Evolutionary conservation across 2,329 filamentous ascomycete genomes (phyloP).

Genomic region (Metarhizium robertsii): DNA sequence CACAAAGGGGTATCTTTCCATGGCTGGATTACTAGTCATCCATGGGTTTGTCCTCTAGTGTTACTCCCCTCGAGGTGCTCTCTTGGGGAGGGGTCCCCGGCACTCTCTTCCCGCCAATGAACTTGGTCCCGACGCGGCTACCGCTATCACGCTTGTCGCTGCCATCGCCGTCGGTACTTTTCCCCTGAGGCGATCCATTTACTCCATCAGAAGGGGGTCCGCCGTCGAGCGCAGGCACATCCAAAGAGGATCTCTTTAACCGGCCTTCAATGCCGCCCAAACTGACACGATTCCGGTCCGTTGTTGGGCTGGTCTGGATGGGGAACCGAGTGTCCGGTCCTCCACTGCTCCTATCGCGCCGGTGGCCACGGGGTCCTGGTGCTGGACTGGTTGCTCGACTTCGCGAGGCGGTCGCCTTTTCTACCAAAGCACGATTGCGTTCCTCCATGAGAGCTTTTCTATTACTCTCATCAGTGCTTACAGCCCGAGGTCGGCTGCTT

Average conservation of each 20-base stretch:
- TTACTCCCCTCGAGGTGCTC: constrained; percentile 31
- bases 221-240: constrained; percentile 59
- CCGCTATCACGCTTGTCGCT: constrained; percentile 56
- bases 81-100: constrained; percentile 22
- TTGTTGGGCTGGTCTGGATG: constrained; percentile 58
- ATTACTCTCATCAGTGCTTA: constrained; percentile 93
- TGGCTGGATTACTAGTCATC: constrained; percentile 29
- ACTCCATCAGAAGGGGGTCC: constrained; percentile 29
- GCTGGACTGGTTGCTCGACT: constrained; percentile 68
- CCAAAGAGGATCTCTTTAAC: constrained; percentile 60
- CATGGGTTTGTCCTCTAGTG: constrained; percentile 44
- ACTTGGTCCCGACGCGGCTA: constrained; percentile 31
- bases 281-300: constrained; percentile 41
- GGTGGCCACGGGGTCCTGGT: constrained; percentile 52
- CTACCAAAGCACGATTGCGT: constrained; percentile 71
- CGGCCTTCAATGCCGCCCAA: constrained; percentile 33
- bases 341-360: constrained; percentile 71
- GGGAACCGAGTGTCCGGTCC: constrained; percentile 76
- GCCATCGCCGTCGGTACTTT: constrained; percentile 14
- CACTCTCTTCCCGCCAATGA: constrained; percentile 41
- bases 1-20: neutral
- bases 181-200: constrained; percentile 29
- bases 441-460: constrained; percentile 92
- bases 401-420: constrained; percentile 53
- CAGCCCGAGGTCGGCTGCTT: constrained; percentile 64